These are phyloP conservation scores for Exophiala bonariae DNA, from an alignment of 2,329 filamentous ascomycete genomes.

Conservation along the genomic window DNA sequence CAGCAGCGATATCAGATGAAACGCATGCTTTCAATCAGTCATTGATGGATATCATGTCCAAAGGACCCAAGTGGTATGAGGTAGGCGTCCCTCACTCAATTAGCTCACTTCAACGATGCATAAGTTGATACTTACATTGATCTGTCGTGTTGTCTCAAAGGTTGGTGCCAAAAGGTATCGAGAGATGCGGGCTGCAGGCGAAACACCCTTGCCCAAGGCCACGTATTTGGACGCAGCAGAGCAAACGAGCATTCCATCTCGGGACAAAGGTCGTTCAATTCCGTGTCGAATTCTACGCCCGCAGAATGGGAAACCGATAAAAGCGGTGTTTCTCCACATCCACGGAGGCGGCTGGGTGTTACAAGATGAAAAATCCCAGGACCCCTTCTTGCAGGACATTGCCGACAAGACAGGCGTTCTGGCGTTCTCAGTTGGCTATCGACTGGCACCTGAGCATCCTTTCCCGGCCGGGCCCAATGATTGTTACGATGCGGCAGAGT, in stretches of 20 bases:
- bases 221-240: slow-evolving; percentile 47
- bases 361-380: slow-evolving; percentile 39
- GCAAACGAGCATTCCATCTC: slow-evolving; percentile 52
- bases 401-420: slow-evolving; percentile 51
- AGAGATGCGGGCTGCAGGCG: slow-evolving; percentile 53
- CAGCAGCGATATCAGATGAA: slow-evolving; percentile 23
- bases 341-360: slow-evolving; percentile 53
- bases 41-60: slow-evolving; percentile 36
- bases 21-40: slow-evolving; percentile 26
- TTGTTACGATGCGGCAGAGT: slow-evolving; percentile 57
- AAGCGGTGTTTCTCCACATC: slow-evolving; percentile 55
- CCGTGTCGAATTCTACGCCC: slow-evolving; percentile 55
- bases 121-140: too few species aligned
- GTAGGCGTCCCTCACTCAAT: too few species aligned
- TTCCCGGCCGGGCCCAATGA: slow-evolving; percentile 58
- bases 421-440: slow-evolving; percentile 59
- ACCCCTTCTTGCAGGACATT: slow-evolving; percentile 50
- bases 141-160: slow-evolving; percentile 30
- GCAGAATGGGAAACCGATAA: slow-evolving; percentile 39
- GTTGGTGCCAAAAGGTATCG: slow-evolving; percentile 56
- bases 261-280: slow-evolving; percentile 52
- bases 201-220: slow-evolving; percentile 52
- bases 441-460: slow-evolving; percentile 60
- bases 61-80: slow-evolving; percentile 53
- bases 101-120: too few species aligned